phyloP scores from a whole-genome alignment of 2,329 filamentous ascomycete genomes.

The Sarocladiaceae sp. region DNA sequence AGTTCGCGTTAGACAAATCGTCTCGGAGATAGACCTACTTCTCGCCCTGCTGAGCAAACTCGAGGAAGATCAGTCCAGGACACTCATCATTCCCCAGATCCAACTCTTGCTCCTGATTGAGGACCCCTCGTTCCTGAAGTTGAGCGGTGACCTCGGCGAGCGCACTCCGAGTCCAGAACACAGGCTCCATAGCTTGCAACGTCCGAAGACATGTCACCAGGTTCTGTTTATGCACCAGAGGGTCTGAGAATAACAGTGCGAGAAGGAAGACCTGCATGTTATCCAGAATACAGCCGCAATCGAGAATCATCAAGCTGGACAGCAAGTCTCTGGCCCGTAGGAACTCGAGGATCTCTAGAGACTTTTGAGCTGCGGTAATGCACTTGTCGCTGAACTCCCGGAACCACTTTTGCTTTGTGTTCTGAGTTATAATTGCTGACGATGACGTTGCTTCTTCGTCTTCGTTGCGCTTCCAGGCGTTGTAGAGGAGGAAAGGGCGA shows the following conservation, averaged over 20 bases:
- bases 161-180: slow-evolving; percentile 4
- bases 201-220: not conserved
- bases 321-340: not conserved
- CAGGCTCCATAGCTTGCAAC: slow-evolving; percentile 6
- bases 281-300: slow-evolving; percentile 6
- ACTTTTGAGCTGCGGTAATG: slow-evolving; percentile 2
- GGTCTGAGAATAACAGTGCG: not conserved
- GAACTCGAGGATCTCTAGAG: slow-evolving; percentile 3
- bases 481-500: slow-evolving; percentile 3
- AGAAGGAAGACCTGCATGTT: slow-evolving; percentile 10
- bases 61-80: slow-evolving; percentile 4
- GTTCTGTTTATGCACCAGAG: not conserved
- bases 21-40: not conserved
- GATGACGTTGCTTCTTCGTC: too few species aligned
- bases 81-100: slow-evolving; percentile 6
- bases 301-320: slow-evolving; percentile 3
- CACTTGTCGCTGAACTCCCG: slow-evolving; percentile 3
- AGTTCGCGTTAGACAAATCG: not conserved
- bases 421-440: too few species aligned
- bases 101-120: slow-evolving; percentile 6
- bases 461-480: not conserved
- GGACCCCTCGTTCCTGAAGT: slow-evolving; percentile 4
- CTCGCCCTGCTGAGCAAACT: slow-evolving; percentile 4
- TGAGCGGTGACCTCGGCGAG: slow-evolving; percentile 5
- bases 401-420: slow-evolving; percentile 6